phyloP scores from a whole-genome alignment of 83 land plant genomes.

The Thuja plicata region DNA sequence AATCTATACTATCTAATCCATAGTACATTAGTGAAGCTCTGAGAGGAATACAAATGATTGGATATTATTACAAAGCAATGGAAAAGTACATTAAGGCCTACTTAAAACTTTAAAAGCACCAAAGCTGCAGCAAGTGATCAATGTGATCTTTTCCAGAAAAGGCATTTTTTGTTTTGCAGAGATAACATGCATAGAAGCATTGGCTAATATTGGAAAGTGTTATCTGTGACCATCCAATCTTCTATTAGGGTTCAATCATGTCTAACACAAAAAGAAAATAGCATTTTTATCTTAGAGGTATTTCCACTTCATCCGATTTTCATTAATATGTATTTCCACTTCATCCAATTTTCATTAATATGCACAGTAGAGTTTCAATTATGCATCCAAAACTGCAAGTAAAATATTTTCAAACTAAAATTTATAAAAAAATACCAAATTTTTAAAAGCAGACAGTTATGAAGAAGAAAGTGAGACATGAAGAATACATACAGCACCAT shows the following conservation, averaged over 20 bases:
- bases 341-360: not conserved
- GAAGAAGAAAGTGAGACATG: not conserved
- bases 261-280: not conserved
- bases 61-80: not conserved
- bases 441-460: not conserved
- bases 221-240: not conserved
- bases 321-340: not conserved
- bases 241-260: not conserved
- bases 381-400: not conserved
- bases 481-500: conserved; percentile 74
- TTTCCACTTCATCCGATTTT: not conserved
- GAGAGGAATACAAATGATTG: not conserved
- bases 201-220: not conserved
- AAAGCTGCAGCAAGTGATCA: not conserved
- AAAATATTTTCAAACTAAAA: not conserved
- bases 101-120: not conserved
- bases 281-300: not conserved
- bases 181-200: not conserved
- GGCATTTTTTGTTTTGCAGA: not conserved
- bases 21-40: not conserved
- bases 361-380: not conserved
- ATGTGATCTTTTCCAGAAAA: not conserved
- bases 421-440: not conserved
- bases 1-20: not conserved
- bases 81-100: not conserved